Conservation (phyloP, 2,329 filamentous ascomycete genomes). For the Exserohilum rostratum region DNA sequence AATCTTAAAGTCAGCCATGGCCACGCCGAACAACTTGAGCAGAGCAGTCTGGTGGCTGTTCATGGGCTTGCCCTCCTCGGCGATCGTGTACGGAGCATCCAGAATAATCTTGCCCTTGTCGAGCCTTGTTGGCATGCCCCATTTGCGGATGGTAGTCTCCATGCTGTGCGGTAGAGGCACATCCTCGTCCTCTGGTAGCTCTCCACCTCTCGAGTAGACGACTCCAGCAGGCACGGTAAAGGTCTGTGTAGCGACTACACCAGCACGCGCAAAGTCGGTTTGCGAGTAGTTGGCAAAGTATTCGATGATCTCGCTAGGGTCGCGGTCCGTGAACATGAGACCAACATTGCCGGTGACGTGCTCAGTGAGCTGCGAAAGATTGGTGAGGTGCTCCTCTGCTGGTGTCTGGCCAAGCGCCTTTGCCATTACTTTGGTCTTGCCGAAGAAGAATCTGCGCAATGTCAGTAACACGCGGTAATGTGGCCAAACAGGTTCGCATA, state of each 20-base stretch:
- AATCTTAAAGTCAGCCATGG: constrained; percentile 88
- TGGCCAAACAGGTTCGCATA: not conserved
- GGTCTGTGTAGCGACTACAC: constrained; percentile 72
- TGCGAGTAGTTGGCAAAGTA: constrained; percentile 77
- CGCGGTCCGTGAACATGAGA: constrained; percentile 85
- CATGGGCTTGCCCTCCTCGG: constrained; percentile 81
- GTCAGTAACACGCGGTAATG: constrained; percentile 14
- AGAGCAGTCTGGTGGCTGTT: constrained; percentile 92
- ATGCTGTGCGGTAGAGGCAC: constrained; percentile 85
- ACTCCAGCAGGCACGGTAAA: constrained; percentile 85
- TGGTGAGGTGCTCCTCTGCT: constrained; percentile 80
- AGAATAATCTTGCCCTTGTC: constrained; percentile 87
- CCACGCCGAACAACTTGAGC: constrained; percentile 91
- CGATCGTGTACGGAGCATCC: constrained; percentile 75
- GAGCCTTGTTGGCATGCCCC: constrained; percentile 88
- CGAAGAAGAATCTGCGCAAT: constrained; percentile 82
- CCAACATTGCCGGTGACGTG: constrained; percentile 84
- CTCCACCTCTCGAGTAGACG: constrained; percentile 78
- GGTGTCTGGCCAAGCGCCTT: constrained; percentile 83
- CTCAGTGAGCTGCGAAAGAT: constrained; percentile 71
- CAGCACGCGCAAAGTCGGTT: constrained; percentile 90
- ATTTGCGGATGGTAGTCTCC: constrained; percentile 86
- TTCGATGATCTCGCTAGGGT: constrained; percentile 67
- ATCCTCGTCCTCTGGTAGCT: constrained; percentile 80
- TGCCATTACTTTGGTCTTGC: constrained; percentile 99